Evolutionary conservation across 2,329 filamentous ascomycete genomes (phyloP).

Genomic region (Xylogone sp.): DNA sequence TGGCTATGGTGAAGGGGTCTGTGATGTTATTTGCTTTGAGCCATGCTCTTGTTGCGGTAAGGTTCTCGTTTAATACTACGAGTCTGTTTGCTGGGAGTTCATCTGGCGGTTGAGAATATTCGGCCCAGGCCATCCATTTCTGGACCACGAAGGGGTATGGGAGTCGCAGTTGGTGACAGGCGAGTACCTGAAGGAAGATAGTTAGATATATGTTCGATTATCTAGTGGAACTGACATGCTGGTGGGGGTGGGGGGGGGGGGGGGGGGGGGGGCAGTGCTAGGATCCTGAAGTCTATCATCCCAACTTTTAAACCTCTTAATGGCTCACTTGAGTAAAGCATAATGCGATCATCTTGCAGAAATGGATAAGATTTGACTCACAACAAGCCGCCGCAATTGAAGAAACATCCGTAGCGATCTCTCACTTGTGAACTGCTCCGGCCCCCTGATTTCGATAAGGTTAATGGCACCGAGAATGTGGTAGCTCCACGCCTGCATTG

Average conservation of each 20-base stretch:
- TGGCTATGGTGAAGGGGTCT: background rate
- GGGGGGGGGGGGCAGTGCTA: background rate
- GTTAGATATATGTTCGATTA: background rate
- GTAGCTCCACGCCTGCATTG: slow-evolving; percentile 48
- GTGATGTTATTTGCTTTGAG: background rate
- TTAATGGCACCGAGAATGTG: slow-evolving; percentile 48
- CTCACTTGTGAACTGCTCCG: slow-evolving; percentile 41
- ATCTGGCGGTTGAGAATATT: background rate
- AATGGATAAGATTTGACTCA: too few relatives aligned
- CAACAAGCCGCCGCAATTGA: slow-evolving; percentile 41
- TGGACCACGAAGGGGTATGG: background rate
- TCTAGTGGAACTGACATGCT: background rate
- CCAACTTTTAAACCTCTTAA: background rate
- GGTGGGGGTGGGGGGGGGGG: background rate
- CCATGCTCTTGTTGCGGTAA: background rate
- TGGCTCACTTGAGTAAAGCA: background rate
- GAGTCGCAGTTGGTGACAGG: background rate
- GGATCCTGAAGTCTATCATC: background rate
- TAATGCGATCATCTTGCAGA: too few relatives aligned
- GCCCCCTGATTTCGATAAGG: slow-evolving; percentile 44
- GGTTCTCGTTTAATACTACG: background rate
- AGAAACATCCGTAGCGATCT: slow-evolving; percentile 49
- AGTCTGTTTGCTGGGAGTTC: background rate
- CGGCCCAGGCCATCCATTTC: background rate
- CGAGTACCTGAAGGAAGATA: background rate